A percentile compares a stretch with the other conserved stretches of the same genome.
These are phyloP conservation scores for Aspergillus avenaceus DNA, from an alignment of 495 filamentous ascomycete genomes.

Conservation along the genomic window DNA sequence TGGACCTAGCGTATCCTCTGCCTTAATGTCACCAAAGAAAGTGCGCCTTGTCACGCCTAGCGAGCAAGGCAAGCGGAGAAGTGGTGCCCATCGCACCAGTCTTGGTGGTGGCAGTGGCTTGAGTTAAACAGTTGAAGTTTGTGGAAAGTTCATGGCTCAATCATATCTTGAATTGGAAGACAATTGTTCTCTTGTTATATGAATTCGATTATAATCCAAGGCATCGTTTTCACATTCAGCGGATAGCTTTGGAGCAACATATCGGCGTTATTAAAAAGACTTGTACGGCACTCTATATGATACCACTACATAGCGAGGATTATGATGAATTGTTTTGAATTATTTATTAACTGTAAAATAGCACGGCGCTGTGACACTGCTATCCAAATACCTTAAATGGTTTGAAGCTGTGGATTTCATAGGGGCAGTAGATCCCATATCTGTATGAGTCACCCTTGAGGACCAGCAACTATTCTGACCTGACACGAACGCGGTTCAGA, in stretches of 20 bases:
- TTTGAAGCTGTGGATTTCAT: too few species aligned
- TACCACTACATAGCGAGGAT: background rate
- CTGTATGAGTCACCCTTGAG: too few species aligned
- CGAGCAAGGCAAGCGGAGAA: conserved; percentile 33
- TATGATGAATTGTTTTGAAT: background rate
- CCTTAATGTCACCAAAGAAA: conserved; percentile 40
- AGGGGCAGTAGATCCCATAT: too few species aligned
- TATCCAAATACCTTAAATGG: too few species aligned
- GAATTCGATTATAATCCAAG: too few species aligned
- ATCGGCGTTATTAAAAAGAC: background rate
- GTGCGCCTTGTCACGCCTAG: conserved; percentile 41
- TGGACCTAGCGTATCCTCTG: conserved; percentile 20
- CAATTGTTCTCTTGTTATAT: background rate
- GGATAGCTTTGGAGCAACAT: too few species aligned
- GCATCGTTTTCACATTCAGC: too few species aligned
- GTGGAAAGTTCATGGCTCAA: background rate
- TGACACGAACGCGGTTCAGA: too few species aligned
- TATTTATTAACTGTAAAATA: background rate
- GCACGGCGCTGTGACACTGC: too few species aligned
- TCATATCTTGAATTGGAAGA: background rate
- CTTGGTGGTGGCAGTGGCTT: conserved; percentile 14
- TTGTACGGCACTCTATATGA: background rate
- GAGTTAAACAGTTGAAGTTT: conserved; percentile 2
- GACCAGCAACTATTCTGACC: too few species aligned
- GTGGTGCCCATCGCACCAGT: conserved; percentile 20